Conservation (phyloP, 2,329 filamentous ascomycete genomes). For the Aureobasidium namibiae region DNA sequence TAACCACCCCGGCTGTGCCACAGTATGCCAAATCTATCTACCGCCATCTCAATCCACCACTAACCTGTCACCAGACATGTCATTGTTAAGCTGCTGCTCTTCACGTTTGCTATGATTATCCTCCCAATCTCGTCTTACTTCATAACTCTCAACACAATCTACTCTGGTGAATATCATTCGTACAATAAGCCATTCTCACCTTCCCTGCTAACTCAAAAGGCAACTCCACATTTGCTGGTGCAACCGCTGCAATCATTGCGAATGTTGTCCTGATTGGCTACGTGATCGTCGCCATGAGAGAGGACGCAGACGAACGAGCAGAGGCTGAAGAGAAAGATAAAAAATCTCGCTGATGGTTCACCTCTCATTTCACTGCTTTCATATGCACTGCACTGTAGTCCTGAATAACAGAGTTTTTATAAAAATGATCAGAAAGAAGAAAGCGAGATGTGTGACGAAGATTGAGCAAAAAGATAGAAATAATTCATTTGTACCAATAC, state of each 20-base stretch:
- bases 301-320: conserved; percentile 56
- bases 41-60: not conserved
- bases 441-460: not conserved
- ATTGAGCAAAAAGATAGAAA: not conserved
- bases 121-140: conserved; percentile 87
- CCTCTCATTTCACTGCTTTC: too few species aligned
- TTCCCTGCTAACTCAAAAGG: conserved; percentile 43
- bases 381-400: too few species aligned
- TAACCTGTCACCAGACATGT: conserved; percentile 52
- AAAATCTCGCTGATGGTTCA: conserved; percentile 26
- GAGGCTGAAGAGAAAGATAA: conserved; percentile 38
- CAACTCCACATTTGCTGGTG: conserved; percentile 81
- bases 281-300: conserved; percentile 80
- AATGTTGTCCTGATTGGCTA: conserved; percentile 90
- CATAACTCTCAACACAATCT: conserved; percentile 64
- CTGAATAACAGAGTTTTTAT: not conserved
- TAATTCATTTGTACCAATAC: not conserved
- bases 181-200: not conserved
- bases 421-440: not conserved
- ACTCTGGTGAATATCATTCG: conserved; percentile 53
- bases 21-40: conserved; percentile 45
- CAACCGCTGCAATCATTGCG: conserved; percentile 75
- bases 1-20: conserved; percentile 76
- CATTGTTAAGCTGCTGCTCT: conserved; percentile 81
- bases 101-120: conserved; percentile 85